Percentiles rank a stretch among this genome's conserved stretches.
These are phyloP conservation scores for Thalia dealbata DNA, from an alignment of 176 grass and related monocot species.

Conservation along the genomic window DNA sequence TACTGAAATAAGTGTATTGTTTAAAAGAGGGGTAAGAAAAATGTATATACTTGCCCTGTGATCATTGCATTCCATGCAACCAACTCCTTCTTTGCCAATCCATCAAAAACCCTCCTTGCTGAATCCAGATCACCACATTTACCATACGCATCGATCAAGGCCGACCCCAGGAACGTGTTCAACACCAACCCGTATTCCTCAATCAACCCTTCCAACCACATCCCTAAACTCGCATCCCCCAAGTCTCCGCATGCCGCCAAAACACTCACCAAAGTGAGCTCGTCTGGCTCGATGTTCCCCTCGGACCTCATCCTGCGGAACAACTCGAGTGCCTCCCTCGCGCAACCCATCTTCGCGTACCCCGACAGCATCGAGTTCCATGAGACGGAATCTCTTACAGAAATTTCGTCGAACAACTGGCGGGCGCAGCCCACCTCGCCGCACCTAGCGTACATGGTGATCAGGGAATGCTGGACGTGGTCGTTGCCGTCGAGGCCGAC, in stretches of 20 bases:
- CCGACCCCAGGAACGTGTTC: conserved; percentile 30
- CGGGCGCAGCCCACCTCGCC: conserved; percentile 3
- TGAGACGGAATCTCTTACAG: conserved; percentile 18
- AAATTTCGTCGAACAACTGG: conserved; percentile 31
- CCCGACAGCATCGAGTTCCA: conserved; percentile 42
- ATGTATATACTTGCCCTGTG: conserved; percentile 43
- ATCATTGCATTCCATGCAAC: conserved; percentile 85
- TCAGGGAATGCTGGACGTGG: conserved; percentile 32
- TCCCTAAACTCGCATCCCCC: conserved; percentile 34
- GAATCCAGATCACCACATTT: conserved; percentile 54
- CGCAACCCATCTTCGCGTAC: conserved; percentile 28
- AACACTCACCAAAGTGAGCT: conserved; percentile 28
- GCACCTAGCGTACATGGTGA: conserved; percentile 29
- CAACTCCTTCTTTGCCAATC: conserved; percentile 32
- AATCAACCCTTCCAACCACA: conserved; percentile 44
- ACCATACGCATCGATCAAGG: conserved; percentile 63
- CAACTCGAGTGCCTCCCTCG: conserved; percentile 14
- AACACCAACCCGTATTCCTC: conserved; percentile 20
- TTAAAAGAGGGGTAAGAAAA: background rate
- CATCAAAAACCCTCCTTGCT: conserved; percentile 46
- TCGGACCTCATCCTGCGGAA: conserved; percentile 23
- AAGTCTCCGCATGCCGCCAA: conserved; percentile 39
- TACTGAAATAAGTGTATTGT: background rate
- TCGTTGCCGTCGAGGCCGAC: conserved; percentile 7
- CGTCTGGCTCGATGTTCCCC: conserved; percentile 20